Evolutionary conservation across 306 rosid genomes (phyloP).

Genomic region (Luffa aegyptiaca): DNA sequence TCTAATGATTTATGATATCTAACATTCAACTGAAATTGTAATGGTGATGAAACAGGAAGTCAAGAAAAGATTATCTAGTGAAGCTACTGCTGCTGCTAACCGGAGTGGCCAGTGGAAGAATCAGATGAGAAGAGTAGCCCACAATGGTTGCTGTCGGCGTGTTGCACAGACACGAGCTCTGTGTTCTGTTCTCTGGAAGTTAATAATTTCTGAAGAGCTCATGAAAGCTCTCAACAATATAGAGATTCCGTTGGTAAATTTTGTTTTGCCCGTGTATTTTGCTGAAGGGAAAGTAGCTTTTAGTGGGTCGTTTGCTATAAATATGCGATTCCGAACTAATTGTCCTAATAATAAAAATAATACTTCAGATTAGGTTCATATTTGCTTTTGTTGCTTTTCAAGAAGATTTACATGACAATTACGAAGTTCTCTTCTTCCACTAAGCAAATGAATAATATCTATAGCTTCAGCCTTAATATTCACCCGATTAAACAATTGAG

Average conservation of each 20-base stretch:
- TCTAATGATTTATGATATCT: background rate
- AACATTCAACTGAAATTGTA: conserved; percentile 7
- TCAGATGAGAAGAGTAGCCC: conserved; percentile 95
- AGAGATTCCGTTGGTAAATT: conserved; percentile 74
- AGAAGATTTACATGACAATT: background rate
- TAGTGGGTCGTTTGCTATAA: background rate
- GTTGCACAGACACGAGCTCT: conserved; percentile 84
- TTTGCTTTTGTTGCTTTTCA: background rate
- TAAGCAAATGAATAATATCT: background rate
- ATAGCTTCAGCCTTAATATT: background rate
- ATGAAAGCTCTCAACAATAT: conserved; percentile 55
- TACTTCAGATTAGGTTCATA: background rate
- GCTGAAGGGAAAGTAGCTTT: background rate
- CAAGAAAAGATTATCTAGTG: conserved; percentile 69
- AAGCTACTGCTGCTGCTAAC: conserved; percentile 74
- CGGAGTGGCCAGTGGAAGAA: conserved; percentile 87
- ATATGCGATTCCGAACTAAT: background rate
- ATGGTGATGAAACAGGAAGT: conserved; percentile 51
- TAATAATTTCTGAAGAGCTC: conserved; percentile 74
- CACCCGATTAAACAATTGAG: background rate
- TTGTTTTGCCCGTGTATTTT: background rate
- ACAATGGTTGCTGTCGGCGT: conserved; percentile 92
- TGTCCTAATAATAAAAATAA: background rate
- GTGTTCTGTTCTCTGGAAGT: conserved; percentile 83
- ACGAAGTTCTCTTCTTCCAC: background rate